Percentiles rank a stretch among this genome's conserved stretches.
phyloP scores from a whole-genome alignment of 768 basidiomycete genomes.

The Fistulinella prunicolor region DNA sequence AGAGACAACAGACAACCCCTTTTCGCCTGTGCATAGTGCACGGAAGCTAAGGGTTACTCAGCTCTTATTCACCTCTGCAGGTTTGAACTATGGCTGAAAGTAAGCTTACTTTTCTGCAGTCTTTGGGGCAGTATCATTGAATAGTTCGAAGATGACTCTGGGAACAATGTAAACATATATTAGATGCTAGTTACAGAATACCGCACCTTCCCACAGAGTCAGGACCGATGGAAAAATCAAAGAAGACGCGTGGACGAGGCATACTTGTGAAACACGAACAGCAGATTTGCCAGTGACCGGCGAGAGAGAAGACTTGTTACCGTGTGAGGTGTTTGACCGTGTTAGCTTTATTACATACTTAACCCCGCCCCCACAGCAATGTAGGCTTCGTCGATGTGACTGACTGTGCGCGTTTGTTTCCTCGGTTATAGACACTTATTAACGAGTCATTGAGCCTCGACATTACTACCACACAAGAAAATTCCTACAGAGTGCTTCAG shows the following conservation, averaged over 20 bases:
- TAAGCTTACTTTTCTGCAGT: constrained; percentile 72
- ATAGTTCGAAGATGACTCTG: constrained; percentile 76
- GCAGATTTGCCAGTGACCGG: too few species aligned
- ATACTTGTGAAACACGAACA: too few species aligned
- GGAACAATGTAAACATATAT: constrained; percentile 9
- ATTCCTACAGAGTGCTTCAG: background rate
- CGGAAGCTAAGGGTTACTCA: constrained; percentile 59
- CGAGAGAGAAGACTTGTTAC: too few species aligned
- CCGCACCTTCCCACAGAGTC: constrained; percentile 54
- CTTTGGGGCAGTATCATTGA: constrained; percentile 67
- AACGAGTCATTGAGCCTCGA: too few species aligned
- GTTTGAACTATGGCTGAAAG: background rate
- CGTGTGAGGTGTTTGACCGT: too few species aligned
- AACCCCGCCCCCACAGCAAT: too few species aligned
- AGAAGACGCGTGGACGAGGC: constrained; percentile 61
- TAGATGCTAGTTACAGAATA: background rate
- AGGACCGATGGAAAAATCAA: constrained; percentile 58
- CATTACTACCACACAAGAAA: too few species aligned
- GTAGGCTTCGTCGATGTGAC: too few species aligned
- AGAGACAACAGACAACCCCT: constrained; percentile 61
- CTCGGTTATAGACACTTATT: too few species aligned
- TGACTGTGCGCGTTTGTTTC: too few species aligned
- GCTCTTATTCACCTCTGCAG: background rate
- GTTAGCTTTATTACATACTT: background rate
- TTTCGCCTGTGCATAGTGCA: constrained; percentile 82